A percentile compares a stretch with the other conserved stretches of the same genome.
Conservation (phyloP, 2,329 filamentous ascomycete genomes). For the Macrophomina tecta region DNA sequence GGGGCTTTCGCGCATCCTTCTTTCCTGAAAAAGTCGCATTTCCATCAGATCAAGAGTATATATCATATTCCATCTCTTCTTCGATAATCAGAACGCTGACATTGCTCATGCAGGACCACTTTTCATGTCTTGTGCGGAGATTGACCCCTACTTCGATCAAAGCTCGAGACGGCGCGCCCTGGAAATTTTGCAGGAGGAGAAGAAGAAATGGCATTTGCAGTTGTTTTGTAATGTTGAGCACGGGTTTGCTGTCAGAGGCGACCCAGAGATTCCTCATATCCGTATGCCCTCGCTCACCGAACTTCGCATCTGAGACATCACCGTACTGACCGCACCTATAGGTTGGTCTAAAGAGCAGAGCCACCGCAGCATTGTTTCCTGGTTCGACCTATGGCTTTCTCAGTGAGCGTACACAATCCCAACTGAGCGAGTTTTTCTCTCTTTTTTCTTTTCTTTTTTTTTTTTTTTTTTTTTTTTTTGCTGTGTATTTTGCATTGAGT, state of each 20-base stretch:
- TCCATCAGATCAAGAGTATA: neutral
- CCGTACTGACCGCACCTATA: neutral
- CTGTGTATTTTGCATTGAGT: no score
- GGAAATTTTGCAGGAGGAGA: conserved; percentile 49
- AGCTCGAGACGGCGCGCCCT: conserved; percentile 49
- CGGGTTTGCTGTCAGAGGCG: conserved; percentile 44
- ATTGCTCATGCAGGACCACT: neutral
- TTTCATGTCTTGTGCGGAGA: conserved; percentile 46
- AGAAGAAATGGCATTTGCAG: conserved; percentile 44
- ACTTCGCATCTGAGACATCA: neutral
- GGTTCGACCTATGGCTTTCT: neutral
- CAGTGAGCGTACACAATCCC: neutral
- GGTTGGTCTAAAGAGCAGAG: neutral
- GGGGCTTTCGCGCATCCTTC: conserved; percentile 61
- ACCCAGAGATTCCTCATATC: conserved; percentile 51
- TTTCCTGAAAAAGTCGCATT: conserved; percentile 50
- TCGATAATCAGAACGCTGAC: neutral
- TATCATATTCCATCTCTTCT: no score
- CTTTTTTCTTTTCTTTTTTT: no score
- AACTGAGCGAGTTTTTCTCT: no score
- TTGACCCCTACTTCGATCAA: conserved; percentile 52
- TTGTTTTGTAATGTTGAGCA: conserved; percentile 43
- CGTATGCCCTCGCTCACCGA: neutral
- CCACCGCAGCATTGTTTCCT: neutral
- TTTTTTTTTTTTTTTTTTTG: no score